A percentile compares a stretch with the other conserved stretches of the same genome.
phyloP scores from a whole-genome alignment of 495 filamentous ascomycete genomes.

The Evernia prunastri region DNA sequence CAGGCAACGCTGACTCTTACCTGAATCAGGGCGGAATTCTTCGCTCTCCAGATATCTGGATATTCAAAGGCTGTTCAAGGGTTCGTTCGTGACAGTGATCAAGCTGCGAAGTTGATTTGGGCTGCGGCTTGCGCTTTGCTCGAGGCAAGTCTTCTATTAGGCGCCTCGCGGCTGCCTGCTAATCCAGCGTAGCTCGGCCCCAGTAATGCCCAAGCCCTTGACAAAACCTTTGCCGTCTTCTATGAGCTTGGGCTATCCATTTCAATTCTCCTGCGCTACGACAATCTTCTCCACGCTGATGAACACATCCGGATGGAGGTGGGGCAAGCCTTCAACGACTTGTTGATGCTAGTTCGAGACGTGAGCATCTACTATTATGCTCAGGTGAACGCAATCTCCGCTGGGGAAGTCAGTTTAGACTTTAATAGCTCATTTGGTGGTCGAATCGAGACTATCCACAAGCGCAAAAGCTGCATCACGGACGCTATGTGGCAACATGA shows the following conservation, averaged over 20 bases:
- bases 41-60: conserved; percentile 41
- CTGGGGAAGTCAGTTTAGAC: conserved; percentile 36
- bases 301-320: conserved; percentile 42
- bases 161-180: not conserved
- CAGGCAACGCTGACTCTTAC: not conserved
- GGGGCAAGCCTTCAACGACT: conserved; percentile 43
- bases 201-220: conserved; percentile 46
- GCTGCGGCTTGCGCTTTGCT: conserved; percentile 46
- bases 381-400: conserved; percentile 32
- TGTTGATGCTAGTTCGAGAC: conserved; percentile 48
- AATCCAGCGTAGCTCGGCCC: conserved; percentile 44
- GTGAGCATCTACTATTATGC: conserved; percentile 45
- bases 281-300: conserved; percentile 40
- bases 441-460: conserved; percentile 41
- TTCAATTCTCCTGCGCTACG: conserved; percentile 47
- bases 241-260: conserved; percentile 50
- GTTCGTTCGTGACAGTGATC: conserved; percentile 46
- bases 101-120: conserved; percentile 48
- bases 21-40: conserved; percentile 38
- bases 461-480: conserved; percentile 42
- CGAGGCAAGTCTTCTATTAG: conserved; percentile 39
- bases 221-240: conserved; percentile 51
- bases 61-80: conserved; percentile 37
- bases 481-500: conserved; percentile 38
- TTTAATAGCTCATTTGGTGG: conserved; percentile 46